These are phyloP conservation scores for Scalesia atractyloides DNA, from an alignment of 129 eudicot species.

Conservation along the genomic window DNA sequence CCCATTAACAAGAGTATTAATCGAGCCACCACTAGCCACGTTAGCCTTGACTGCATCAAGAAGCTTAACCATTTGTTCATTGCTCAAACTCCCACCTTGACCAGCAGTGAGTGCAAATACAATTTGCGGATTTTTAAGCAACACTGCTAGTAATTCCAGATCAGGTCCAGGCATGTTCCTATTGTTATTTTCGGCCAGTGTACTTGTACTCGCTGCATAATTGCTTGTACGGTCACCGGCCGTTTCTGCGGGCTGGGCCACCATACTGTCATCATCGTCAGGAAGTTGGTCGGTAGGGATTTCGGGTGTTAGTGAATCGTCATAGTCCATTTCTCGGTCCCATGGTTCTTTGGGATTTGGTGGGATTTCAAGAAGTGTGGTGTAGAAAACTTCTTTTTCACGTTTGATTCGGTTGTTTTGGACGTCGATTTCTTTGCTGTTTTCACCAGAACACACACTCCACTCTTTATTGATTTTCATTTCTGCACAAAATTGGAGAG, in stretches of 20 bases:
- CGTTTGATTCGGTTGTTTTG: conserved; percentile 75
- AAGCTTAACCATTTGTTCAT: conserved; percentile 69
- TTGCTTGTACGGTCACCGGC: conserved; percentile 15
- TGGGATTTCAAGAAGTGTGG: conserved; percentile 61
- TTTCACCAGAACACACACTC: conserved; percentile 66
- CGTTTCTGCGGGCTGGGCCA: neutral
- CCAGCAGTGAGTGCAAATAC: conserved; percentile 85
- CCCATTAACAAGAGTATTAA: conserved; percentile 50
- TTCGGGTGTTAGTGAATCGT: conserved; percentile 75
- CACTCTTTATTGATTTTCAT: conserved; percentile 45
- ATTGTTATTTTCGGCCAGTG: conserved; percentile 27
- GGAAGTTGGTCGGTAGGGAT: conserved; percentile 85
- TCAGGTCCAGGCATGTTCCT: conserved; percentile 62
- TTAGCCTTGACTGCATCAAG: conserved; percentile 81
- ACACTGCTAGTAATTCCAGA: conserved; percentile 73
- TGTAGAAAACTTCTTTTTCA: conserved; percentile 71
- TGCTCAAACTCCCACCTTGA: conserved; percentile 59
- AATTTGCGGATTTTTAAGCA: conserved; percentile 82
- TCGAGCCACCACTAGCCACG: conserved; percentile 42
- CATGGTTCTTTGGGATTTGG: conserved; percentile 88
- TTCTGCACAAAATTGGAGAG: conserved; percentile 57
- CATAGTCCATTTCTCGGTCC: conserved; percentile 94
- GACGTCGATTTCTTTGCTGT: conserved; percentile 87
- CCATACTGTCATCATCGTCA: conserved; percentile 43
- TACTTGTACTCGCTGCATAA: conserved; percentile 27